Percentiles rank a stretch among this genome's conserved stretches.
phyloP scores from a whole-genome alignment of 2,329 filamentous ascomycete species.

The Cadophora malorum region DNA sequence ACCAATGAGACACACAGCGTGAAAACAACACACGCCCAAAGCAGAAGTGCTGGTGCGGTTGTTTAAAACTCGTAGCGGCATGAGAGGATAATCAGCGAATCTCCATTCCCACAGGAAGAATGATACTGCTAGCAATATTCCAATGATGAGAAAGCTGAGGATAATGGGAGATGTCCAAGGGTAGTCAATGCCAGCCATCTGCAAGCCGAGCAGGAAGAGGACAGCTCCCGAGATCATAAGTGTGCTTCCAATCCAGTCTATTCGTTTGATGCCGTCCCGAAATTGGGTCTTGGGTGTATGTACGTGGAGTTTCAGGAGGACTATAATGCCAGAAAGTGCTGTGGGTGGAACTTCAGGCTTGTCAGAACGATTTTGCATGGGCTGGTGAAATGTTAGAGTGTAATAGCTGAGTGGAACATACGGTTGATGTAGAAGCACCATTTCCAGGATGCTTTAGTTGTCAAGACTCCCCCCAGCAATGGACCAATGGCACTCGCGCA shows the following conservation, averaged over 20 bases:
- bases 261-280: constrained; percentile 61
- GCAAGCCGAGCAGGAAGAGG: constrained; percentile 83
- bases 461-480: constrained; percentile 66
- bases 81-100: constrained; percentile 76
- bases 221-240: constrained; percentile 74
- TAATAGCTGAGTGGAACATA: constrained; percentile 33
- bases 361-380: neutral
- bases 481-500: constrained; percentile 67
- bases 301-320: constrained; percentile 66
- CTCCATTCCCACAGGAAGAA: constrained; percentile 76
- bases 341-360: neutral
- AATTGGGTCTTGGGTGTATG: constrained; percentile 66
- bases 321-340: constrained; percentile 54
- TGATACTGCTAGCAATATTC: constrained; percentile 58
- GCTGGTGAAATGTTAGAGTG: too few species aligned
- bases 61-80: constrained; percentile 75
- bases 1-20: constrained; percentile 68
- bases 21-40: constrained; percentile 71
- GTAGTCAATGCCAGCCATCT: constrained; percentile 76
- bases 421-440: constrained; percentile 68
- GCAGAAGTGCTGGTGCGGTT: constrained; percentile 69
- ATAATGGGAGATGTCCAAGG: constrained; percentile 76
- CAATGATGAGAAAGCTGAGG: constrained; percentile 80
- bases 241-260: constrained; percentile 64
- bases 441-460: constrained; percentile 63